phyloP scores from a whole-genome alignment of 768 basidiomycete species.

The Leccinellum luteum region DNA sequence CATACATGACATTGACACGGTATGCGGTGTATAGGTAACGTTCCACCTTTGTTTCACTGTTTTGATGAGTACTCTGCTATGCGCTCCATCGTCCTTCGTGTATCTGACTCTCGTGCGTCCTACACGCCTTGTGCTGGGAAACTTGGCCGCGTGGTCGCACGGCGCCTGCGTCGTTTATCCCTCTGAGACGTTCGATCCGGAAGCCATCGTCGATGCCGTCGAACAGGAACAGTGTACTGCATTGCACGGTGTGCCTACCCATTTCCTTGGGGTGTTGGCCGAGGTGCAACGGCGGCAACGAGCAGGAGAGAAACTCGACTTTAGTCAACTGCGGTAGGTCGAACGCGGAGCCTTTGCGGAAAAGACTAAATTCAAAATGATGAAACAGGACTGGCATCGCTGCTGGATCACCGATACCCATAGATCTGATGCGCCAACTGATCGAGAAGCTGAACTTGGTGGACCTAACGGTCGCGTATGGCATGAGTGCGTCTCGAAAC shows the following conservation, averaged over 20 bases:
- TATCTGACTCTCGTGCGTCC: constrained; percentile 12
- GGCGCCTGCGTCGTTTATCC: constrained; percentile 76
- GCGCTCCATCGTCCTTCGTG: neutral
- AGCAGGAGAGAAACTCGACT: constrained; percentile 45
- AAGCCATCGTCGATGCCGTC: constrained; percentile 69
- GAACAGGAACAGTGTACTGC: constrained; percentile 69
- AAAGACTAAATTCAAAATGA: neutral
- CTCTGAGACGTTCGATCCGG: constrained; percentile 60
- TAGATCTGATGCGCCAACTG: constrained; percentile 72
- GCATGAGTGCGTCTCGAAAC: constrained; percentile 66
- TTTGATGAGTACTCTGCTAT: constrained; percentile 67
- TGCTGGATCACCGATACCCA: constrained; percentile 76
- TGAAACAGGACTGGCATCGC: constrained; percentile 72
- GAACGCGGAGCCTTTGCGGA: too few species aligned
- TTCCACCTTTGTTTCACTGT: constrained; percentile 83
- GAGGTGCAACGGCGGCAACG: constrained; percentile 59
- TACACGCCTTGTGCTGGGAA: constrained; percentile 76
- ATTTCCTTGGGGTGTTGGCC: constrained; percentile 71
- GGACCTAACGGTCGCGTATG: constrained; percentile 77
- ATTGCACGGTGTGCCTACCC: constrained; percentile 83
- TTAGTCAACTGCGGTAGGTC: constrained; percentile 51
- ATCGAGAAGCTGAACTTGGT: constrained; percentile 63
- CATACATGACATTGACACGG: neutral
- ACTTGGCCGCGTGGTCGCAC: constrained; percentile 74
- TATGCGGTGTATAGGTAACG: constrained; percentile 54